Conservation (phyloP, 2,329 filamentous ascomycete genomes). For the Neobulgaria alba region DNA sequence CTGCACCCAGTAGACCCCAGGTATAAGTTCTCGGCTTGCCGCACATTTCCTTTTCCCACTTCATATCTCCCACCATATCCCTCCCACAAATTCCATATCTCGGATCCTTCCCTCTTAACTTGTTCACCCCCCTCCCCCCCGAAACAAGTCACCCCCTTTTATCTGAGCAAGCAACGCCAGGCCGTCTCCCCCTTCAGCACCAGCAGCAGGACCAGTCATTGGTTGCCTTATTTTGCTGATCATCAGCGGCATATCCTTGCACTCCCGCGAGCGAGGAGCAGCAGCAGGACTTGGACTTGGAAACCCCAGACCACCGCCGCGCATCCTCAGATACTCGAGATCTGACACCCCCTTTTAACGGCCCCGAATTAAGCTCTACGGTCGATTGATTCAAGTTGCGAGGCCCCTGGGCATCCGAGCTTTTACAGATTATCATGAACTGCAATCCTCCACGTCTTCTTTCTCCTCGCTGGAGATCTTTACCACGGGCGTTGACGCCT, state of each 20-base stretch:
- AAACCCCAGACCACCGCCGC: slow-evolving; percentile 5
- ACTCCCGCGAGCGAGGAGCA: slow-evolving; percentile 10
- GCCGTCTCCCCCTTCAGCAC: slow-evolving; percentile 8
- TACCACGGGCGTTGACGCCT: slow-evolving; percentile 27
- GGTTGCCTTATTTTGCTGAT: slow-evolving; percentile 18
- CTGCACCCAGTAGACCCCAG: slow-evolving; percentile 1
- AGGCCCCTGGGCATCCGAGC: slow-evolving; percentile 17
- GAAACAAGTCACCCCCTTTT: slow-evolving; percentile 15
- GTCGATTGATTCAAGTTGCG: slow-evolving; percentile 17
- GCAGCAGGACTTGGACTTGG: no score
- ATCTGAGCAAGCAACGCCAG: slow-evolving; percentile 18
- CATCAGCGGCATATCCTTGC: slow-evolving; percentile 13
- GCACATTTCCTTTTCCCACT: slow-evolving; percentile 13
- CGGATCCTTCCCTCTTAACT: background rate
- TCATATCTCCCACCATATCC: slow-evolving; percentile 1
- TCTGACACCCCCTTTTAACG: slow-evolving; percentile 16
- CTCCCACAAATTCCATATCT: background rate
- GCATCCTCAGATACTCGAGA: slow-evolving; percentile 11
- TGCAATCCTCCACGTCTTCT: slow-evolving; percentile 26
- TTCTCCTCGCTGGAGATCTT: slow-evolving; percentile 29
- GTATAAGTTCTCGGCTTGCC: slow-evolving; percentile 23
- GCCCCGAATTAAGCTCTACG: slow-evolving; percentile 9
- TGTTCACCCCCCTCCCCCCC: background rate
- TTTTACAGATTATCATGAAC: slow-evolving; percentile 27
- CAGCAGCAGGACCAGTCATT: slow-evolving; percentile 14